These are phyloP conservation scores for Phytophthora meadii DNA, from an alignment of 352 stramenopile species.

Conservation along the genomic window DNA sequence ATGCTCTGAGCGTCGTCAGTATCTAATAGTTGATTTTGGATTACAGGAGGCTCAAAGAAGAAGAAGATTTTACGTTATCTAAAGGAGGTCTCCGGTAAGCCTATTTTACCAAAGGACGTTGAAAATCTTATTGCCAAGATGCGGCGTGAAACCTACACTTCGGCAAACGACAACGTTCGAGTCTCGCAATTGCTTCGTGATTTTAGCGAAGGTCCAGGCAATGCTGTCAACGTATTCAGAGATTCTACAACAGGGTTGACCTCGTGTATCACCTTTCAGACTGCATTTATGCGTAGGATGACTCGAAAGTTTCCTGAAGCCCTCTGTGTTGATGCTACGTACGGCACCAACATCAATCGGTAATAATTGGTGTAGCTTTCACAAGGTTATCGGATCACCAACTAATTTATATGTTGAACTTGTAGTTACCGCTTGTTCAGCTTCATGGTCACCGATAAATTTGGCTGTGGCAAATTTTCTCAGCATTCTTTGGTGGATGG, in stretches of 20 bases:
- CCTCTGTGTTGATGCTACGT: slow-evolving; percentile 14
- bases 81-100: slow-evolving; percentile 12
- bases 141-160: slow-evolving; percentile 7
- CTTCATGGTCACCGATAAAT: slow-evolving; percentile 21
- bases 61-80: slow-evolving; percentile 12
- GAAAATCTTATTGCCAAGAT: slow-evolving; percentile 21
- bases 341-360: slow-evolving; percentile 19
- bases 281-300: slow-evolving; percentile 4
- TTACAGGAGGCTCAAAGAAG: too few species aligned
- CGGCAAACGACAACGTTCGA: slow-evolving; percentile 10
- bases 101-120: slow-evolving; percentile 16
- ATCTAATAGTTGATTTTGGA: too few species aligned
- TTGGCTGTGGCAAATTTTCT: slow-evolving; percentile 11
- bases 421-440: slow-evolving; percentile 22
- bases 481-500: slow-evolving; percentile 12
- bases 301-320: slow-evolving; percentile 20
- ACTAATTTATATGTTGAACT: slow-evolving; percentile 2
- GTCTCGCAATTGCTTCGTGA: slow-evolving; percentile 4
- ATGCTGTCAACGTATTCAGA: slow-evolving; percentile 15
- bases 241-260: not conserved
- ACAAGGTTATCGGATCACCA: slow-evolving; percentile 6
- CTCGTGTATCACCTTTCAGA: slow-evolving; percentile 22
- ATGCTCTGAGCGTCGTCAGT: too few species aligned
- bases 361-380: not conserved
- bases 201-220: slow-evolving; percentile 15